Conservation (phyloP, 2,329 filamentous ascomycete genomes). For the Fusarium xyrophilum region DNA sequence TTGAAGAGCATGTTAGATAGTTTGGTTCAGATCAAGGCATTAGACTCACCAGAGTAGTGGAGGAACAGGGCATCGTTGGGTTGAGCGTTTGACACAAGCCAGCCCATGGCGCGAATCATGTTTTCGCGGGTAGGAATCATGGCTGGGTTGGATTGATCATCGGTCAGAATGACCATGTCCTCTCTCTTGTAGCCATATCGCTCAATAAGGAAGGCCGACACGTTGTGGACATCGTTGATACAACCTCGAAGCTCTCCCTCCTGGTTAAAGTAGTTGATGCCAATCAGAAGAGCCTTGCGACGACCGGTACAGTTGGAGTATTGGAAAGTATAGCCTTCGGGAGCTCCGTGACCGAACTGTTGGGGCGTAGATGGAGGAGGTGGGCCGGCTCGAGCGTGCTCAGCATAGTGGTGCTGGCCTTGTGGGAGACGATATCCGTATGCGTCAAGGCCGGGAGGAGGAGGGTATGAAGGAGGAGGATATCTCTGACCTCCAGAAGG, state of each 20-base stretch:
- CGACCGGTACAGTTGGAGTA: constrained; percentile 77
- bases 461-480: constrained; percentile 48
- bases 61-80: constrained; percentile 81
- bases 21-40: neutral
- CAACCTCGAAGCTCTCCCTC: constrained; percentile 75
- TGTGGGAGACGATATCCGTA: constrained; percentile 55
- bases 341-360: constrained; percentile 72
- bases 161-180: constrained; percentile 81
- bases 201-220: constrained; percentile 73
- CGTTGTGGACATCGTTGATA: constrained; percentile 82
- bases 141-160: constrained; percentile 74
- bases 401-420: constrained; percentile 39
- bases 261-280: constrained; percentile 82
- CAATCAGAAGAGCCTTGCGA: constrained; percentile 77
- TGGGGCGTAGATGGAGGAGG: constrained; percentile 60
- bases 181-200: constrained; percentile 75
- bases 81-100: constrained; percentile 73
- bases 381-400: constrained; percentile 45
- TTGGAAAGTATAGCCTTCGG: constrained; percentile 73
- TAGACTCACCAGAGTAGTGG: constrained; percentile 69
- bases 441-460: constrained; percentile 52
- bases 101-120: constrained; percentile 76
- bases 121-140: constrained; percentile 78
- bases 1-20: constrained; percentile 41
- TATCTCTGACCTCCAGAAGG: constrained; percentile 39